A percentile compares a stretch with the other conserved stretches of the same genome.
Conservation (phyloP, 176 grass and related monocot genomes). For the Echinochloa phyllopogon region DNA sequence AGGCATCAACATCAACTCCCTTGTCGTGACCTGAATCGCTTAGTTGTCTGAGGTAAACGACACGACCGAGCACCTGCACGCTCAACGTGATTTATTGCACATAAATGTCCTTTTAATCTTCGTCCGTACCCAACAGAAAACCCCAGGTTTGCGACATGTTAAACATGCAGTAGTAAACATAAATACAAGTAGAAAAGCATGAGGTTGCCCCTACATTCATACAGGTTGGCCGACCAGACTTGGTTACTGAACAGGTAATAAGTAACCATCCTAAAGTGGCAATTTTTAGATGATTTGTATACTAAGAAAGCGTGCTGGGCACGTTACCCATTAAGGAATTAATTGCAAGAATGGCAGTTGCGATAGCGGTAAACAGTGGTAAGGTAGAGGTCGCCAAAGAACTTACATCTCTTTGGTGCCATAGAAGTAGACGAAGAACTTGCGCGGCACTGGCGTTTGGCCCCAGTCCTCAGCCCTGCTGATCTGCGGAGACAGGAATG, state of each 20-base stretch:
- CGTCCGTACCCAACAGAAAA: not conserved
- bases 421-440: constrained; percentile 92
- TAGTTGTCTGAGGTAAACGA: constrained; percentile 8
- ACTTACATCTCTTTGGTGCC: constrained; percentile 93
- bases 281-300: not conserved
- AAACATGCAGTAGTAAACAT: not conserved
- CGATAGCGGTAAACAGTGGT: not conserved
- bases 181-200: not conserved
- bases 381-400: not conserved
- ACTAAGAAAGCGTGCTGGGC: not conserved
- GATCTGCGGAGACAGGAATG: constrained; percentile 63
- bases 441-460: constrained; percentile 55
- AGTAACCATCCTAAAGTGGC: not conserved
- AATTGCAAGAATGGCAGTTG: constrained; percentile 3
- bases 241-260: not conserved
- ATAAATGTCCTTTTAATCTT: not conserved
- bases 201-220: not conserved
- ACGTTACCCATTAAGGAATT: not conserved
- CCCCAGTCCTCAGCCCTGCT: constrained; percentile 77
- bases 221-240: not conserved
- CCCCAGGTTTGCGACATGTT: not conserved
- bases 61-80: not conserved
- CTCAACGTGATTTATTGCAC: not conserved
- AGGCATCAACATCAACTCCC: not conserved
- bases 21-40: not conserved